Conservation (phyloP, 352 stramenopile species). For the Globisporangium nagaii region DNA sequence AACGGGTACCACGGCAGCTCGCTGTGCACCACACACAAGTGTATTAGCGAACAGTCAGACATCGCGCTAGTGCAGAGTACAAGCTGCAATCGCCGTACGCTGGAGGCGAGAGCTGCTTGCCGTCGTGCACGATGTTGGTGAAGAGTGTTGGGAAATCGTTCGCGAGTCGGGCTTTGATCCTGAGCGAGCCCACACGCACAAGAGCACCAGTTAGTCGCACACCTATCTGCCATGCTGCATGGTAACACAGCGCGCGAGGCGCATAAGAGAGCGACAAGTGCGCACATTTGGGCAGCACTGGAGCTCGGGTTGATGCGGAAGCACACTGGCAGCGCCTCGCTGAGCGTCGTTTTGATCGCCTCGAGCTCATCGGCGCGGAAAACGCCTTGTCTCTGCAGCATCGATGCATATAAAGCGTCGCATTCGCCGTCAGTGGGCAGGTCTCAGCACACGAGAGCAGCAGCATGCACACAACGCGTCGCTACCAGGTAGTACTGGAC, state of each 20-base stretch:
- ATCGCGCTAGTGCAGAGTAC: neutral
- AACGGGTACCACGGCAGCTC: conserved; percentile 61
- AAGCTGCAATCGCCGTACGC: conserved; percentile 11
- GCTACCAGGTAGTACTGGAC: conserved; percentile 74
- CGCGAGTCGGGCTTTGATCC: conserved; percentile 43
- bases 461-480: neutral
- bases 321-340: conserved; percentile 56
- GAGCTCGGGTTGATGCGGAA: conserved; percentile 63
- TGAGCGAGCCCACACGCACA: neutral
- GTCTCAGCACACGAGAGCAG: too few relatives aligned
- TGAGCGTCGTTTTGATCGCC: conserved; percentile 39
- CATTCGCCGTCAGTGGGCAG: too few relatives aligned
- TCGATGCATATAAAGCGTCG: too few relatives aligned
- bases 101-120: conserved; percentile 28
- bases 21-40: conserved; percentile 14
- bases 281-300: conserved; percentile 18
- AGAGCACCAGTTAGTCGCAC: neutral
- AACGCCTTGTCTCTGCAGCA: conserved; percentile 51
- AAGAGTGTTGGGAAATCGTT: conserved; percentile 44
- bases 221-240: too few relatives aligned
- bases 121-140: conserved; percentile 20
- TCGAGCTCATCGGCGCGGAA: conserved; percentile 37
- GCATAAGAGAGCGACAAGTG: too few relatives aligned
- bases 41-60: neutral
- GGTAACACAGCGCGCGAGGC: too few relatives aligned